Percentiles rank a stretch among this genome's conserved stretches.
These are phyloP conservation scores for Papiliotrema laurentii DNA, from an alignment of 1,284 basidiomycete genomes.

Conservation along the genomic window DNA sequence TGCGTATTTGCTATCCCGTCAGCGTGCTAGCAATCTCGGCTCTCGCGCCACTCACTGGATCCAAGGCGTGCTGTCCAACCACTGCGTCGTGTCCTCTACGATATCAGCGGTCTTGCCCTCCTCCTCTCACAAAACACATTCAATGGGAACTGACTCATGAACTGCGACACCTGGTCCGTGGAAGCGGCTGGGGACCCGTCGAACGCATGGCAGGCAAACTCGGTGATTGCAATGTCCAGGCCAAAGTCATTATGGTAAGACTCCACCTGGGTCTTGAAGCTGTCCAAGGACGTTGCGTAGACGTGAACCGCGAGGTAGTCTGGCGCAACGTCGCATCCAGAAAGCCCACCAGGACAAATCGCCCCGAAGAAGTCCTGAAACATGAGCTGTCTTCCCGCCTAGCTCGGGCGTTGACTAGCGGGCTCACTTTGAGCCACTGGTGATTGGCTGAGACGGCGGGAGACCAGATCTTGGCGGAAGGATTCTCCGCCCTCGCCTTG, in stretches of 20 bases:
- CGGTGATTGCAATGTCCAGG: constrained; percentile 13
- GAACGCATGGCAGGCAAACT: constrained; percentile 19
- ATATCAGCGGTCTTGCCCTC: not conserved
- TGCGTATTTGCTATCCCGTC: constrained; percentile 18
- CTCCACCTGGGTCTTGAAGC: constrained; percentile 11
- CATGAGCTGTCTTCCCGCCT: not conserved
- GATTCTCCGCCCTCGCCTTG: constrained; percentile 11
- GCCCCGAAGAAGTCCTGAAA: constrained; percentile 19
- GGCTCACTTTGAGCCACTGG: constrained; percentile 19
- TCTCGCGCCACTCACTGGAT: constrained; percentile 14
- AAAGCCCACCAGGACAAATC: constrained; percentile 18
- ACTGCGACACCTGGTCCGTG: not conserved
- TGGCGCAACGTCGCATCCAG: constrained; percentile 16
- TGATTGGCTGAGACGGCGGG: constrained; percentile 18
- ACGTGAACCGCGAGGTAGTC: constrained; percentile 21
- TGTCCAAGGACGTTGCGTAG: constrained; percentile 12
- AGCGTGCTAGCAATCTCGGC: constrained; percentile 3
- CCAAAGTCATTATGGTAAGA: constrained; percentile 12
- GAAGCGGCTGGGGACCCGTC: not conserved
- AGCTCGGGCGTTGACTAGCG: not conserved
- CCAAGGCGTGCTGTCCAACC: constrained; percentile 30
- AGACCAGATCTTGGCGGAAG: constrained; percentile 15
- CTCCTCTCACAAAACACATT: constrained; percentile 3
- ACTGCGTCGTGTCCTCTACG: constrained; percentile 22
- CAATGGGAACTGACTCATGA: not conserved